phyloP scores from a whole-genome alignment of 176 grass and related monocot species.

The Rhipidocladum racemiflorum region DNA sequence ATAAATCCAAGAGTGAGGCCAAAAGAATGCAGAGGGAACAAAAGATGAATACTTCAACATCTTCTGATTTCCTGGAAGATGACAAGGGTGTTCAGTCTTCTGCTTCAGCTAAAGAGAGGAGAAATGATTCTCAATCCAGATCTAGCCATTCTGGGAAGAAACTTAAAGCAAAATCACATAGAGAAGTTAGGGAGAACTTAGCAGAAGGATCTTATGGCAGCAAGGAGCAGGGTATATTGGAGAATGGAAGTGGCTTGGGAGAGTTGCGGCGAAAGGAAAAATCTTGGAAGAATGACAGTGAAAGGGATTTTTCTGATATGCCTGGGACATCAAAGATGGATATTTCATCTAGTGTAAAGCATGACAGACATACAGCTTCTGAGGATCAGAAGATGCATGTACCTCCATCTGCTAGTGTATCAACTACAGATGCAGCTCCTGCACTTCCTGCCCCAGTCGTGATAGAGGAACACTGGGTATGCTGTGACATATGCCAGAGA shows the following conservation, averaged over 20 bases:
- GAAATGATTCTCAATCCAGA: constrained; percentile 50
- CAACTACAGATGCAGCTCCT: constrained; percentile 45
- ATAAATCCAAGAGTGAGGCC: constrained; percentile 43
- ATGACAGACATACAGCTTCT: constrained; percentile 37
- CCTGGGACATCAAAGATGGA: constrained; percentile 49
- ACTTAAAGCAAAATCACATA: constrained; percentile 54
- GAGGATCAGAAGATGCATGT: constrained; percentile 49
- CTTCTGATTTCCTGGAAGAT: constrained; percentile 49
- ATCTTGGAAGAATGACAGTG: constrained; percentile 42
- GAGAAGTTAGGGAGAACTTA: constrained; percentile 34
- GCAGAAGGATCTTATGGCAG: constrained; percentile 37
- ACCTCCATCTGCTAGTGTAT: constrained; percentile 47
- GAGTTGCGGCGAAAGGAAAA: constrained; percentile 49
- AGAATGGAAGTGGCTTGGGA: constrained; percentile 46
- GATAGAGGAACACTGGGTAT: constrained; percentile 93
- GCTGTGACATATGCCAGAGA: constrained; percentile 88
- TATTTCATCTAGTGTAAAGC: constrained; percentile 44
- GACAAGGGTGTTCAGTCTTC: constrained; percentile 39
- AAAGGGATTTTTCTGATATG: constrained; percentile 53
- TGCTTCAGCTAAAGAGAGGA: constrained; percentile 55
- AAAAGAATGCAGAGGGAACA: constrained; percentile 64
- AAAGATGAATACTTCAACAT: constrained; percentile 41
- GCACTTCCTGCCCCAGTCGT: constrained; percentile 43
- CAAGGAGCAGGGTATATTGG: constrained; percentile 37
- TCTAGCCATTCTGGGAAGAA: constrained; percentile 54